These are phyloP conservation scores for Meyerozyma elateridarum DNA, from an alignment of 1,139 yeast genomes.

Conservation along the genomic window DNA sequence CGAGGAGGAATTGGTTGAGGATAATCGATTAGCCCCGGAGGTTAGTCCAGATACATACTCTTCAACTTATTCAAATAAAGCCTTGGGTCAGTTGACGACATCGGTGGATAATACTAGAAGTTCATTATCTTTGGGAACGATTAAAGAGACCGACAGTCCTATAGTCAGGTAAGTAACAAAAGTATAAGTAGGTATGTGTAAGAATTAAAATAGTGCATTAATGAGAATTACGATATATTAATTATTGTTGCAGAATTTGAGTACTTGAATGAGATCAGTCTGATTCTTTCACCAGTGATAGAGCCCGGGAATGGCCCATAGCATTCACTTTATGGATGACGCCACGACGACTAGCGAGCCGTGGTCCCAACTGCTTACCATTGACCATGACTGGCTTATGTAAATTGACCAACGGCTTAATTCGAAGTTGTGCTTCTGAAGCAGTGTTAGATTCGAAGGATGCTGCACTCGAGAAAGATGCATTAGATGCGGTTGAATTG, in stretches of 20 bases:
- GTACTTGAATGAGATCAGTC: conserved; percentile 7
- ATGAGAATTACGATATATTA: background rate
- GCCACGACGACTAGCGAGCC: conserved; percentile 6
- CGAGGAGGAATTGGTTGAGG: conserved; percentile 16
- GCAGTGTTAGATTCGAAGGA: conserved; percentile 17
- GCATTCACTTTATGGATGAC: conserved; percentile 8
- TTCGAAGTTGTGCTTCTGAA: conserved; percentile 16
- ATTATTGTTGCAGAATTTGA: conserved; percentile 8
- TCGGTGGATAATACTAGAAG: no score
- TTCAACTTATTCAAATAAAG: no score
- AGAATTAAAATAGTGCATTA: no score
- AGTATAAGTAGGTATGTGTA: no score
- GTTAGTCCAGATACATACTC: no score
- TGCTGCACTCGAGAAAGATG: conserved; percentile 12
- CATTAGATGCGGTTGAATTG: conserved; percentile 12
- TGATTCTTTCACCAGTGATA: conserved; percentile 6
- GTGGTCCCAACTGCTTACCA: no score
- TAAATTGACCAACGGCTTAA: conserved; percentile 13
- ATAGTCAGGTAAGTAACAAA: no score
- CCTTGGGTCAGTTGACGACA: no score
- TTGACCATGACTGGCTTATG: no score
- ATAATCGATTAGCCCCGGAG: no score
- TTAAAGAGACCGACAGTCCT: background rate
- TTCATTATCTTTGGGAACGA: no score
- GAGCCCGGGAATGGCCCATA: no score